These are phyloP conservation scores for Ceratorhiza oryzae-sativae DNA, from an alignment of 1,284 basidiomycete species.

Conservation along the genomic window DNA sequence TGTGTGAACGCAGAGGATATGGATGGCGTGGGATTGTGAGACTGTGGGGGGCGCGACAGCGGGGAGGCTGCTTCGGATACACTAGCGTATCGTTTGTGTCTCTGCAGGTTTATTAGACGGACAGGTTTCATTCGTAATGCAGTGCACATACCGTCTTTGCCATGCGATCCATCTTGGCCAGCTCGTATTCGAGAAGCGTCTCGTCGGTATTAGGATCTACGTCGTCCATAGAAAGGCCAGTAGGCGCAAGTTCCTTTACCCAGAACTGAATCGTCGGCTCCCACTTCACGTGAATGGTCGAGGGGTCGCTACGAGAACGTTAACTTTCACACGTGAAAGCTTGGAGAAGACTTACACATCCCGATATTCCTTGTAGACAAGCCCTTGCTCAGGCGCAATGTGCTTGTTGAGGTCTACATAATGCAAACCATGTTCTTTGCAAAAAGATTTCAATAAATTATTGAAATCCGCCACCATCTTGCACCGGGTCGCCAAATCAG, in stretches of 20 bases:
- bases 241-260: conserved; percentile 20
- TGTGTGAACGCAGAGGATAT: conserved; percentile 32
- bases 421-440: conserved; percentile 23
- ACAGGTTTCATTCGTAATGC: background rate
- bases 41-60: background rate
- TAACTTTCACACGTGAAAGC: background rate
- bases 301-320: conserved; percentile 2
- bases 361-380: conserved; percentile 16
- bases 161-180: conserved; percentile 33
- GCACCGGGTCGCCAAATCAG: conserved; percentile 25
- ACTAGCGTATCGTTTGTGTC: conserved; percentile 29
- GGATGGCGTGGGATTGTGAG: conserved; percentile 25
- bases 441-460: conserved; percentile 24
- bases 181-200: conserved; percentile 22
- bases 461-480: conserved; percentile 30
- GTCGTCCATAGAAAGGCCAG: conserved; percentile 33
- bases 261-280: conserved; percentile 33
- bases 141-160: conserved; percentile 8
- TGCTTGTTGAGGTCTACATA: conserved; percentile 31
- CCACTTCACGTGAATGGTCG: conserved; percentile 35
- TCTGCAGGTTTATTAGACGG: background rate
- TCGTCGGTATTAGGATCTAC: conserved; percentile 33
- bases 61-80: conserved; percentile 23
- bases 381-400: conserved; percentile 13
- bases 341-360: conserved; percentile 15